These are phyloP conservation scores for Amphichorda felina DNA, from an alignment of 2,329 filamentous ascomycete species.

Conservation along the genomic window DNA sequence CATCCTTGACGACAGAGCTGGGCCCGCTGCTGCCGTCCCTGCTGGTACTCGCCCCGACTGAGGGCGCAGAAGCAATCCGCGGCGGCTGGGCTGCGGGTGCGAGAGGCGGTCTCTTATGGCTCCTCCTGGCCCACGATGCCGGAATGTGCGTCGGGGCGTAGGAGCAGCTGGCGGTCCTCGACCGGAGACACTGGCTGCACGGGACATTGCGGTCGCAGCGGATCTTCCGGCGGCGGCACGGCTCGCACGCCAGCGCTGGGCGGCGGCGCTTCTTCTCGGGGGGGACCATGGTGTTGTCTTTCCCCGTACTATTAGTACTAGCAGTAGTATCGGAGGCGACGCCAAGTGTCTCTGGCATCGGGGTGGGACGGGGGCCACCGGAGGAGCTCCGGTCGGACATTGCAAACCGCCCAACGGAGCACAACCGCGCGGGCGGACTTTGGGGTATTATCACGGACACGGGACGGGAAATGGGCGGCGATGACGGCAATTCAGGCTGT, in stretches of 20 bases:
- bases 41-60: not conserved
- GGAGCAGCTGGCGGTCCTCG: slow-evolving; percentile 41
- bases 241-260: slow-evolving; percentile 8
- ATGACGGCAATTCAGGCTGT: no score
- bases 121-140: slow-evolving; percentile 8
- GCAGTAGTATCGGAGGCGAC: not conserved
- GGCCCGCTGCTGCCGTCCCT: not conserved
- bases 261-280: slow-evolving; percentile 3
- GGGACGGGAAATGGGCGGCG: no score
- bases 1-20: no score
- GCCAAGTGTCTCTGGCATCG: not conserved
- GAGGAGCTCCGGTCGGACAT: no score
- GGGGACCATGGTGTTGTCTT: not conserved
- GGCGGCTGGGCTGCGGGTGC: no score
- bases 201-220: slow-evolving; percentile 47
- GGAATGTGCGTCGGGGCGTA: slow-evolving; percentile 29
- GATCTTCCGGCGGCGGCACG: slow-evolving; percentile 50
- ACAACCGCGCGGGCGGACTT: no score
- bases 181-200: slow-evolving; percentile 47
- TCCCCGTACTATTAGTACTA: not conserved
- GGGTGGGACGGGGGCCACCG: no score
- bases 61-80: no score
- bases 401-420: no score
- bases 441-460: no score
- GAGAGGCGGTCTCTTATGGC: not conserved